Evolutionary conservation across 768 basidiomycete genomes (phyloP).

Genomic region (Psilocybe tampanensis): DNA sequence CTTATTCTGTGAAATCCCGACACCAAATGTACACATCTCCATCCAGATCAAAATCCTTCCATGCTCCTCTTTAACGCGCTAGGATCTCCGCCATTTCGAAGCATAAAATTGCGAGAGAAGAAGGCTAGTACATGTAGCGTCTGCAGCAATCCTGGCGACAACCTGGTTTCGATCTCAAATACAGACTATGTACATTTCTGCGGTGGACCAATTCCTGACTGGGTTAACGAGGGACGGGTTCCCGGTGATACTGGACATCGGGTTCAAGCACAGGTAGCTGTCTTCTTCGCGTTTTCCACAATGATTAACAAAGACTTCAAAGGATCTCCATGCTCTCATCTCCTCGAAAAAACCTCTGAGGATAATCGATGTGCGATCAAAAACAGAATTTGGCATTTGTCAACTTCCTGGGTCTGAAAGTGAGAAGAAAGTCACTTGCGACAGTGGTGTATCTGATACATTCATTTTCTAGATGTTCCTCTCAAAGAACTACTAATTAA

Average conservation of each 20-base stretch:
- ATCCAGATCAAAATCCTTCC: slow-evolving; percentile 58
- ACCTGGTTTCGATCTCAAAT: slow-evolving; percentile 16
- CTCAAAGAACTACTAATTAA: slow-evolving; percentile 63
- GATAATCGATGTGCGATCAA: slow-evolving; percentile 81
- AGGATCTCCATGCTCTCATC: slow-evolving; percentile 53
- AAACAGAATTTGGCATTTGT: slow-evolving; percentile 86
- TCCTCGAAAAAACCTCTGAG: slow-evolving; percentile 28
- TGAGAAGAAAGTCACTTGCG: slow-evolving; percentile 36
- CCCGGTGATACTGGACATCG: slow-evolving; percentile 43
- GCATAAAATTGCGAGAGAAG: slow-evolving; percentile 75
- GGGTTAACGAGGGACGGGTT: slow-evolving; percentile 56
- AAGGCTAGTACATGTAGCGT: slow-evolving; percentile 74
- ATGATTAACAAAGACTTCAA: slow-evolving; percentile 1
- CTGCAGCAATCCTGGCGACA: slow-evolving; percentile 51
- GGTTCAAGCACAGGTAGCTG: slow-evolving; percentile 43
- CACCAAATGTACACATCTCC: not conserved
- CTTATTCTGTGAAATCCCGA: not conserved
- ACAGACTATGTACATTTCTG: slow-evolving; percentile 87
- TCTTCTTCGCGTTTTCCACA: not conserved
- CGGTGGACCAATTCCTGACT: slow-evolving; percentile 71
- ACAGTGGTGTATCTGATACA: not conserved
- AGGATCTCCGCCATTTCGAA: slow-evolving; percentile 72
- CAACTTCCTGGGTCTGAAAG: slow-evolving; percentile 74
- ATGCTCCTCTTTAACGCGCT: slow-evolving; percentile 79
- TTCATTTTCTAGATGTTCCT: slow-evolving; percentile 64